Evolutionary conservation across 306 rosid species (phyloP).

Genomic region (Myrica gale): DNA sequence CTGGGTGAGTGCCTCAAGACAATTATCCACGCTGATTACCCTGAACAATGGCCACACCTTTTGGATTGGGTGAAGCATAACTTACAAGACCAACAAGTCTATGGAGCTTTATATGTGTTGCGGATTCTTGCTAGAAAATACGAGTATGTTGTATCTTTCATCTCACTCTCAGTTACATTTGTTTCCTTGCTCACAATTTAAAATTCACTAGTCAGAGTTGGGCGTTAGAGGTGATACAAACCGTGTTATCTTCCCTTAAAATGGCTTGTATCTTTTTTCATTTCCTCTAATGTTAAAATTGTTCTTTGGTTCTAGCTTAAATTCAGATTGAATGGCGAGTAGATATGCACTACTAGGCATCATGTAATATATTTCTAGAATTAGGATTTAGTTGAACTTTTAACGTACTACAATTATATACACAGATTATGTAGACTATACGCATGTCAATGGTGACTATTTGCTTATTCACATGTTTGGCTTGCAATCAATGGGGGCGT

Average conservation of each 20-base stretch:
- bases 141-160: slow-evolving; percentile 57
- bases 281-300: neutral
- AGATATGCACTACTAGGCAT: neutral
- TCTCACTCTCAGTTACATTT: neutral
- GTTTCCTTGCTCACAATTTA: neutral
- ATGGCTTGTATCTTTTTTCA: neutral
- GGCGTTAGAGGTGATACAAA: neutral
- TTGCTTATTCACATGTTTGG: neutral
- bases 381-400: neutral
- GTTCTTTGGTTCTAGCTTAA: neutral
- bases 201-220: neutral
- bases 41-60: slow-evolving; percentile 96
- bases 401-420: neutral
- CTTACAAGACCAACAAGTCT: slow-evolving; percentile 84
- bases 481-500: neutral
- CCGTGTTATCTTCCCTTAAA: neutral
- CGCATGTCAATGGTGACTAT: neutral
- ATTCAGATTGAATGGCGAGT: neutral
- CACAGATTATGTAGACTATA: neutral
- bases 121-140: slow-evolving; percentile 96
- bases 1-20: slow-evolving; percentile 98
- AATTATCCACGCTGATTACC: slow-evolving; percentile 81
- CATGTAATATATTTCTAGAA: neutral
- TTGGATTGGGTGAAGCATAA: slow-evolving; percentile 93
- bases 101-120: slow-evolving; percentile 85